Evolutionary conservation across 2,329 filamentous ascomycete genomes (phyloP).

Genomic region (Alternaria sp.): DNA sequence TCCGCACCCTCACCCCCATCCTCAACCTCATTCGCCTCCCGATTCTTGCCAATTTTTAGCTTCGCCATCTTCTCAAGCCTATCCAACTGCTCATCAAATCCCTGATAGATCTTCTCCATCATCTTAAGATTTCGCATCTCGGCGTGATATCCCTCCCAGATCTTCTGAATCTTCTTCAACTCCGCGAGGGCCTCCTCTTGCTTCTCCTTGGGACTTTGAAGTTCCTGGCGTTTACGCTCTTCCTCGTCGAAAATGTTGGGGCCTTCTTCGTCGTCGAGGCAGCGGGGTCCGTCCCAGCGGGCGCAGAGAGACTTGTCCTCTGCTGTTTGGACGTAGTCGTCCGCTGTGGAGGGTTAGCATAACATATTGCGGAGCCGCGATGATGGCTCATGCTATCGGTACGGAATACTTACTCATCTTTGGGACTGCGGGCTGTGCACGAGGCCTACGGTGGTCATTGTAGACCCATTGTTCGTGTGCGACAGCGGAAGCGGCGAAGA

Average conservation of each 20-base stretch:
- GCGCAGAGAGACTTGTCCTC: background rate
- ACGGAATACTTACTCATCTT: no score
- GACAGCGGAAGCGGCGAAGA: background rate
- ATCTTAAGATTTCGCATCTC: background rate
- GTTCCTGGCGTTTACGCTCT: background rate
- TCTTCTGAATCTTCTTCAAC: background rate
- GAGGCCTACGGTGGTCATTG: background rate
- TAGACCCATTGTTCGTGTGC: background rate
- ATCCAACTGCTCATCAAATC: background rate
- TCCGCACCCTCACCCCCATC: fast-evolving
- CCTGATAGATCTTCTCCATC: background rate
- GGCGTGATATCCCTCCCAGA: background rate
- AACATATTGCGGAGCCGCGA: background rate
- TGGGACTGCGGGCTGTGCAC: fast-evolving
- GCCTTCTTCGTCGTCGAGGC: background rate
- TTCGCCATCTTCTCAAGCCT: background rate
- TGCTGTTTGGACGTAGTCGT: background rate
- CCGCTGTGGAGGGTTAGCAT: background rate
- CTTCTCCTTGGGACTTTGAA: background rate
- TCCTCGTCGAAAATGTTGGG: background rate
- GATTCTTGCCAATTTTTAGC: fast-evolving
- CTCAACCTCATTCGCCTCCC: fast-evolving
- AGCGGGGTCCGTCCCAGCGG: background rate
- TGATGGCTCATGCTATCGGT: no score
- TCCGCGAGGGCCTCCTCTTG: background rate